Evolutionary conservation across 768 basidiomycete species (phyloP).

Genomic region (Mrakia blollopis): DNA sequence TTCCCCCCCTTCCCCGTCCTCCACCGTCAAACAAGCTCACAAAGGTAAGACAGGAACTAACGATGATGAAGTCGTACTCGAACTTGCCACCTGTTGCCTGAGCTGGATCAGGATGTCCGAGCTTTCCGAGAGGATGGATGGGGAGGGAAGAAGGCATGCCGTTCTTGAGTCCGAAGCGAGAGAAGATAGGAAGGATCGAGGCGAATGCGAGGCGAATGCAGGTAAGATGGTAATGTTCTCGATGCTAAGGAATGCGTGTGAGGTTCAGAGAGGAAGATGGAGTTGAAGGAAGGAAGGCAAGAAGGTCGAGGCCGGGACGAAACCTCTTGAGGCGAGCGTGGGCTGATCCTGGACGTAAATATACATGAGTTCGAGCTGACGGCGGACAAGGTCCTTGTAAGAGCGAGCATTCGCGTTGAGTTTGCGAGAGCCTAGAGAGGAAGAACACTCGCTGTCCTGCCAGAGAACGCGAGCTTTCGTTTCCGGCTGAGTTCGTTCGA

Average conservation of each 20-base stretch:
- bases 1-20: not conserved
- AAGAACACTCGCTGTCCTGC: too few relatives aligned
- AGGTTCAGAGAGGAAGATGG: not conserved
- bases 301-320: not conserved
- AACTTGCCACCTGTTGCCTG: not conserved
- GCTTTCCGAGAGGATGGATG: slow-evolving; percentile 15
- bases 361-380: too few relatives aligned
- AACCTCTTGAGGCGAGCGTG: not conserved
- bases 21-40: too few relatives aligned
- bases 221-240: not conserved
- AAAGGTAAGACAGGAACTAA: not conserved
- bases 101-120: not conserved
- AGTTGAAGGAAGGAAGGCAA: not conserved
- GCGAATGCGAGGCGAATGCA: not conserved
- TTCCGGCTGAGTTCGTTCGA: not conserved
- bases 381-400: too few relatives aligned
- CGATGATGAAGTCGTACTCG: slow-evolving; percentile 32
- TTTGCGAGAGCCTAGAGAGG: too few relatives aligned
- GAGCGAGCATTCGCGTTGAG: too few relatives aligned
- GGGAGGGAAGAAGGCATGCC: slow-evolving; percentile 13
- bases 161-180: not conserved
- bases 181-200: not conserved
- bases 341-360: too few relatives aligned
- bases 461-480: not conserved
- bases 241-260: not conserved